phyloP scores from a whole-genome alignment of 768 basidiomycete genomes.

The Kwoniella europaea region DNA sequence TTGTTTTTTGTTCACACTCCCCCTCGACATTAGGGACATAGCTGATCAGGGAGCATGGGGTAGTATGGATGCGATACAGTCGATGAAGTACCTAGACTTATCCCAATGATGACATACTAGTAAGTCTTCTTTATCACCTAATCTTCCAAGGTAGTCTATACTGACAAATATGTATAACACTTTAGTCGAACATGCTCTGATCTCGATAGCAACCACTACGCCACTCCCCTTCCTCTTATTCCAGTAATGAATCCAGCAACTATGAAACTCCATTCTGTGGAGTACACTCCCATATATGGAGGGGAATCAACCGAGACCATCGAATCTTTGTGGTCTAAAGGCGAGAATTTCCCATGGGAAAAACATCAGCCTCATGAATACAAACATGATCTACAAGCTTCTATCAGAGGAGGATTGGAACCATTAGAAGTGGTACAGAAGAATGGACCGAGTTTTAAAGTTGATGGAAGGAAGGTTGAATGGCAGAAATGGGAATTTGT shows the following conservation, averaged over 20 bases:
- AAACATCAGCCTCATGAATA: conserved; percentile 18
- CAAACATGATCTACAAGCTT: not conserved
- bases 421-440: conserved; percentile 6
- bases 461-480: conserved; percentile 74
- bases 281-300: conserved; percentile 22
- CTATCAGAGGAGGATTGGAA: conserved; percentile 7
- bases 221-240: conserved; percentile 21
- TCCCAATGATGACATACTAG: conserved; percentile 21
- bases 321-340: conserved; percentile 17
- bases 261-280: conserved; percentile 14
- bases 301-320: conserved; percentile 16
- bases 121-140: not conserved
- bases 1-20: not conserved
- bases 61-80: not conserved
- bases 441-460: conserved; percentile 47
- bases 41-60: not conserved
- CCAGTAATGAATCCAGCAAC: conserved; percentile 18
- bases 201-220: conserved; percentile 30
- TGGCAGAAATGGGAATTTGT: conserved; percentile 94
- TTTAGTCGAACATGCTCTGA: not conserved
- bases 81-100: conserved; percentile 3
- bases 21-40: not conserved
- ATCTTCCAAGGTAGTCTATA: too few relatives aligned
- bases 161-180: not conserved
- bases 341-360: conserved; percentile 24